Base-by-base conservation (phyloP, 306 rosid species). In the Trifolium repens region DNA sequence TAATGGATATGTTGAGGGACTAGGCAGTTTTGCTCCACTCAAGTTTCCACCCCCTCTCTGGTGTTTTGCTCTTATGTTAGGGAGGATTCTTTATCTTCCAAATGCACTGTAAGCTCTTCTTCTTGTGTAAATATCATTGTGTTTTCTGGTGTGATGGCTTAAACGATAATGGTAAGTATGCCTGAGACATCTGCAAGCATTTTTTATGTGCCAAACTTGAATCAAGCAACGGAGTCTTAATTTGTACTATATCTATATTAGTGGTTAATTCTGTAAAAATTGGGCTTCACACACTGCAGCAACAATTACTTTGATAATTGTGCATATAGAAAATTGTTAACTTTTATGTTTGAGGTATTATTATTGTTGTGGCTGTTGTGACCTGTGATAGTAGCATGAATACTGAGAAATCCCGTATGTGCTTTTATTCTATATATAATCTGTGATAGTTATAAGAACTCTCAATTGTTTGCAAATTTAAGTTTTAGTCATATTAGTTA, bases 11-110 rank as follows among this genome's bases (percentile, higher is more conserved):
- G 49, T 61, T 62, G 67, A 71, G 46, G 71, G 55, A 61, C 63
- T 44, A 37, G 64, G 76, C 9, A 77, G 54, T 61, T 47, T 46
- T 69, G 44, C 70, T 77, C 63, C 42, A 69, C 39, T 60, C 55
- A 69, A 34, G 76, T 26, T 78, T 69, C 7, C 19, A 54, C 67
- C 62, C 5, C 34, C 30, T 32, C 12, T 17, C 24, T 11, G 5
- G 71, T 50, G 77, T 50, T 61, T 78, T 61, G 34, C 65, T n/a
- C 66, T 37, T 49, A 78, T 59, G 76, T 59, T 60, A 39, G 19
- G 72, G 77, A 72, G 66, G 49, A 40, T 71, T 78, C 71, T 37
- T 69, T 40, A 39, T 50, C 58, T 59, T 78, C 57, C 24, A n/a
- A n/a, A 70, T 70, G 61, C 57, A 52, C 67, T 39, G 26, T 61